Evolutionary conservation across 345 rosid genomes (phyloP).

Genomic region (Clausena lansium): DNA sequence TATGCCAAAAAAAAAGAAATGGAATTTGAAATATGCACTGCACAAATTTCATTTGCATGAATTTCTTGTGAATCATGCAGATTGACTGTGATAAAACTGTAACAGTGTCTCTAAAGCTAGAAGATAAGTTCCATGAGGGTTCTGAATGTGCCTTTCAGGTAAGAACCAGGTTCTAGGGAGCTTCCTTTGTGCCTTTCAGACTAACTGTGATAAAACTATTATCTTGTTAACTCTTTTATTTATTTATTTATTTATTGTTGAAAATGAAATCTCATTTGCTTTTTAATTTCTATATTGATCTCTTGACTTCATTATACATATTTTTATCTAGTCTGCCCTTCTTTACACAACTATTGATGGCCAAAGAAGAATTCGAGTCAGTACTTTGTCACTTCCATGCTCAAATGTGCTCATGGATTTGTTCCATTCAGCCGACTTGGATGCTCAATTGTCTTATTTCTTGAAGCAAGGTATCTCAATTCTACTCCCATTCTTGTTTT

Average conservation of each 20-base stretch:
- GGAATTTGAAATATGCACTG: neutral
- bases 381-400: slow-evolving; percentile 85
- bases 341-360: slow-evolving; percentile 89
- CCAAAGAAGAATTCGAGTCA: slow-evolving; percentile 91
- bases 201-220: neutral
- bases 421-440: slow-evolving; percentile 91
- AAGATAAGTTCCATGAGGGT: slow-evolving; percentile 91
- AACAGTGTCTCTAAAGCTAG: slow-evolving; percentile 87
- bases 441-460: slow-evolving; percentile 87
- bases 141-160: slow-evolving; percentile 96
- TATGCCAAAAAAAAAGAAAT: neutral
- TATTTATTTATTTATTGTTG: neutral
- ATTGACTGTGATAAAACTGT: slow-evolving; percentile 89
- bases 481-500: neutral
- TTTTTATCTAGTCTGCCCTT: slow-evolving; percentile 73
- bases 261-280: neutral
- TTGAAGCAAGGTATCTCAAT: slow-evolving; percentile 77
- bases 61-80: slow-evolving; percentile 34
- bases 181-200: neutral
- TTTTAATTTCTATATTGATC: neutral
- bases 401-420: slow-evolving; percentile 77
- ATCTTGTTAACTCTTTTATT: neutral
- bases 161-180: neutral
- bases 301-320: neutral
- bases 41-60: neutral